These are phyloP conservation scores for Trypanosoma scelopori DNA, from an alignment of 208 protist species.

Conservation along the genomic window DNA sequence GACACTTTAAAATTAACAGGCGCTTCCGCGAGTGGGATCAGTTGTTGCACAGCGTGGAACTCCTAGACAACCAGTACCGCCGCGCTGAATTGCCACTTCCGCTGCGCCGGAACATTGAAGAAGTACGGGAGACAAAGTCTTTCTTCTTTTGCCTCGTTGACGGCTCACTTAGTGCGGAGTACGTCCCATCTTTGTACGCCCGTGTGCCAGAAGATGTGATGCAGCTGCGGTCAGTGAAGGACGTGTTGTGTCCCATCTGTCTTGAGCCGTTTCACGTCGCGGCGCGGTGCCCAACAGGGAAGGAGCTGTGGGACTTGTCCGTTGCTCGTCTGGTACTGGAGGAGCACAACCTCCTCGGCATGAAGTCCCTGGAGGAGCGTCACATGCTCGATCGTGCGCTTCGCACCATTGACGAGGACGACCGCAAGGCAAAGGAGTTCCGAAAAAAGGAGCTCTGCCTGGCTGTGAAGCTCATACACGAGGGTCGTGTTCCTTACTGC, in stretches of 20 bases:
- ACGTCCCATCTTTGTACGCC: conserved; percentile 70
- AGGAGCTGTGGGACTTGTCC: conserved; percentile 77
- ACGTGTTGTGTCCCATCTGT: conserved; percentile 71
- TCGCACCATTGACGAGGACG: conserved; percentile 66
- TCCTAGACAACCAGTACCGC: conserved; percentile 71
- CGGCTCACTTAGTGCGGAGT: conserved; percentile 61
- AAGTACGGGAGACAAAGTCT: conserved; percentile 63
- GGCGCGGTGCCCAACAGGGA: conserved; percentile 41
- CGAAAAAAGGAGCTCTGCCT: conserved; percentile 78
- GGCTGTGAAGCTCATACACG: conserved; percentile 69
- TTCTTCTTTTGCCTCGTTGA: conserved; percentile 89
- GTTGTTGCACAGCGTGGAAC: conserved; percentile 60
- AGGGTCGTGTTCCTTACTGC: conserved; percentile 63
- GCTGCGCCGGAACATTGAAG: conserved; percentile 40
- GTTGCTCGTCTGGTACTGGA: conserved; percentile 71
- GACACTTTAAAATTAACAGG: conserved; percentile 41
- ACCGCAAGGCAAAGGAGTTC: conserved; percentile 77
- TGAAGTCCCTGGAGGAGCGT: conserved; percentile 49
- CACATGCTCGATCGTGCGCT: conserved; percentile 51
- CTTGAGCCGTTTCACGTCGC: conserved; percentile 78
- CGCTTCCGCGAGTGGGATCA: conserved; percentile 74
- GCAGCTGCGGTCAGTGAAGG: conserved; percentile 57
- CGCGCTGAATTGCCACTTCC: conserved; percentile 39
- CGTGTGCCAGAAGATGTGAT: conserved; percentile 75
- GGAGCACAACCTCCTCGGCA: conserved; percentile 54